Evolutionary conservation across 768 basidiomycete genomes (phyloP), one percentile per base, ranked within the genome.

Genomic region (Termitomyces sp.): DNA sequence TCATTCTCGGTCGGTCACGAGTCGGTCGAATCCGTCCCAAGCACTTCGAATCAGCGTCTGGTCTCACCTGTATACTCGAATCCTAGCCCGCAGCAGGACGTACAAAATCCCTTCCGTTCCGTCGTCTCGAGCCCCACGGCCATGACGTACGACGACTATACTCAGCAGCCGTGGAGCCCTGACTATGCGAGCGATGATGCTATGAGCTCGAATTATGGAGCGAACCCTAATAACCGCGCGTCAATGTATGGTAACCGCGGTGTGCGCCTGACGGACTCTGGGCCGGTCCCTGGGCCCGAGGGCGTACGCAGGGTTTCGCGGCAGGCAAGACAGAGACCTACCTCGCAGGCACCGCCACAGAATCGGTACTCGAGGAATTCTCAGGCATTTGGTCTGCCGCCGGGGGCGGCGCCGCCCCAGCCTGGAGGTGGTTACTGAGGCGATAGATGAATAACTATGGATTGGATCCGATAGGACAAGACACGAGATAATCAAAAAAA

Each of bases 281-380:
- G 95, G 14, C 92, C 92, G 38, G 89, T 95, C 2, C 86, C 90
- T 40, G 82, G 82, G 35, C 81, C 85, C 9, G 86, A 89, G 17
- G 87, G 89, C 53, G 93, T 94, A 27, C 82, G 92, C 40, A 74
- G 93, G 56, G 89, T 95, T 27, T 82, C 90, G 46, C 76, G 90
- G 64, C 83, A 80, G 46, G 66, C 75, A 9, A 73, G 73, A 38
- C 78, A 86, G 62, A 75, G 89, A 44, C 80, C 86, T 14, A 76
- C 82, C 27, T 84, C 87, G 32, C 86, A 87, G 64, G 72, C 74
- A 23, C 77, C 80, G 3, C 75, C 77, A 55, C 83, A 53, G 32
- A 62, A 62, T 43, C 40, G 61, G 43, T 62, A 62, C 27, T 62
- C 61, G 29, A 53, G 61, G 23, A 59, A 29, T 35, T 62, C 61